These are phyloP conservation scores for Eustoma russellianum DNA, from an alignment of 257 asterid species.

Conservation along the genomic window DNA sequence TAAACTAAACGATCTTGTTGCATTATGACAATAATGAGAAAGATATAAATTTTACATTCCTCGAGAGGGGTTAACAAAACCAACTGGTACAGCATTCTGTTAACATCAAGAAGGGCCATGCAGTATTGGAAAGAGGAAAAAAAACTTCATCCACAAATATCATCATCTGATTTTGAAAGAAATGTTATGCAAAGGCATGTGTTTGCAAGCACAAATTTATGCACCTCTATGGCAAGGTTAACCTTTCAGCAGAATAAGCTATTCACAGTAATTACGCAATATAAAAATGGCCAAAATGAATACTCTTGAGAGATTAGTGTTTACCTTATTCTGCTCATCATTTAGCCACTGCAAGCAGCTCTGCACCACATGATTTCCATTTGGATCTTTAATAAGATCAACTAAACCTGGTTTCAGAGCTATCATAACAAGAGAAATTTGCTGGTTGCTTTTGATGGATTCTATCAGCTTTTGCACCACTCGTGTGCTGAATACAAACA, in stretches of 20 bases:
- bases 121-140: too few species aligned
- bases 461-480: constrained; percentile 36
- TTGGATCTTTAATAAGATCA: constrained; percentile 28
- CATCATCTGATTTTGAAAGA: too few species aligned
- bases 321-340: constrained; percentile 32
- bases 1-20: too few species aligned
- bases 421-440: constrained; percentile 21
- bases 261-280: background rate
- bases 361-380: constrained; percentile 41
- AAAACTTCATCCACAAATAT: too few species aligned
- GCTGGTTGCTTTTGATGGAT: constrained; percentile 23
- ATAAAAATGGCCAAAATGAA: background rate
- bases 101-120: too few species aligned
- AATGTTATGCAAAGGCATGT: too few species aligned
- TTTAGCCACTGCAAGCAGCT: constrained; percentile 28
- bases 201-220: background rate
- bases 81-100: too few species aligned
- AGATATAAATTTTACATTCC: too few species aligned
- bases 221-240: background rate
- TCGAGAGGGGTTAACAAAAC: too few species aligned
- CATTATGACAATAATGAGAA: too few species aligned
- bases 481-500: constrained; percentile 23
- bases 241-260: background rate
- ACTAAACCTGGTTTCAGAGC: constrained; percentile 35
- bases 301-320: background rate